A percentile compares a stretch with the other conserved stretches of the same genome.
Evolutionary conservation across 2,329 filamentous ascomycete genomes (phyloP).

Genomic region (Hypoxylon sp.): DNA sequence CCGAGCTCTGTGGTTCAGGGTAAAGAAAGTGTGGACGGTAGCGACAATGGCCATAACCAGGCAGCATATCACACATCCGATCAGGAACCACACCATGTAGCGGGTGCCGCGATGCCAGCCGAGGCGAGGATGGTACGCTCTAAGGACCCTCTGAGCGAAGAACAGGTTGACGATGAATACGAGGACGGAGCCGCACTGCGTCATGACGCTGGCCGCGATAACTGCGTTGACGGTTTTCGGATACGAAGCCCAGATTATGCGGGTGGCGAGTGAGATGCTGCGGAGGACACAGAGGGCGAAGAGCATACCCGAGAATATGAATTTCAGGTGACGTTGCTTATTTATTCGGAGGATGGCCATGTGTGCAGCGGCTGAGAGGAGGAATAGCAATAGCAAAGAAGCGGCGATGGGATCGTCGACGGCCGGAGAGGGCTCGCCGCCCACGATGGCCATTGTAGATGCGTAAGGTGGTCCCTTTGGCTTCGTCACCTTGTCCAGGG

Average conservation of each 20-base stretch:
- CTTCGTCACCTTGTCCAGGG: constrained; percentile 11
- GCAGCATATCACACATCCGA: constrained; percentile 69
- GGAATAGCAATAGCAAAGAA: constrained; percentile 47
- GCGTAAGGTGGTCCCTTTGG: constrained; percentile 45
- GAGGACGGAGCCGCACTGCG: constrained; percentile 80
- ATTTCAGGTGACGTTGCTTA: constrained; percentile 67
- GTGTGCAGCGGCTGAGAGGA: constrained; percentile 47
- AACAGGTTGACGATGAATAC: constrained; percentile 85
- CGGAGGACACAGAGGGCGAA: constrained; percentile 73
- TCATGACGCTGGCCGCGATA: constrained; percentile 77
- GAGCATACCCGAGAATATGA: constrained; percentile 70
- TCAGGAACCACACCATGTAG: constrained; percentile 70
- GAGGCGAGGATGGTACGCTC: constrained; percentile 78
- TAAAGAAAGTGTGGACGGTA: constrained; percentile 77
- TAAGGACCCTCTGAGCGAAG: constrained; percentile 81
- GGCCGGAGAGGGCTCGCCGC: constrained; percentile 43
- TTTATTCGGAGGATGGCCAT: constrained; percentile 61
- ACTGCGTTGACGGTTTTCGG: constrained; percentile 60
- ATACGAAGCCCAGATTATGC: constrained; percentile 67
- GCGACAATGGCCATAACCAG: constrained; percentile 77
- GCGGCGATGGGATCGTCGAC: constrained; percentile 49
- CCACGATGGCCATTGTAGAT: constrained; percentile 44
- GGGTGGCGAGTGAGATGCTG: constrained; percentile 65
- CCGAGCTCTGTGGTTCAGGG: constrained; percentile 66
- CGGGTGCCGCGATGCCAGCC: constrained; percentile 75